Base-by-base conservation (phyloP, 169 alveolate genomes). In the Amoebophrya sp. region DNA sequence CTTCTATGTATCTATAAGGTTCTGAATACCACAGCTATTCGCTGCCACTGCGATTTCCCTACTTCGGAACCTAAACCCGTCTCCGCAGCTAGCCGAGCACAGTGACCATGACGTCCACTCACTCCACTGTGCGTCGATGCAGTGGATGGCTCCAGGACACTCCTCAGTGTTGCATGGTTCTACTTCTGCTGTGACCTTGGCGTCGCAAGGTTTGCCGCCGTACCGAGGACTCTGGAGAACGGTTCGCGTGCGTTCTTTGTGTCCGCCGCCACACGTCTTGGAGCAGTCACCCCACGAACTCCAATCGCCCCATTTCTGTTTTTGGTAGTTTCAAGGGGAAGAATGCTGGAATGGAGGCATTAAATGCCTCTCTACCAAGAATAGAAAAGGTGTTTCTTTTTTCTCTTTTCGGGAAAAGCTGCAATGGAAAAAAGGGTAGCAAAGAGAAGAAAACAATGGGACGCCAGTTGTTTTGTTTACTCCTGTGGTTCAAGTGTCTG, bases 51-150 rank as follows among this genome's bases (percentile, higher is more conserved):
- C 83, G 26, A 65, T 26, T 36, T 65, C 83, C 18, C 83, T 29
- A 18, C 38, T 65, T 29, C 83, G 83, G 26, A 26, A 65, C 83
- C 26, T 29, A 18, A 65, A 65, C 33, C 83, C 83, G 83, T 65
- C 83, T 29, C 83, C 83, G 26, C 83, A 65, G 83, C 83, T 65
- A 6, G 83, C 83, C 38, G 83, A 65, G n/a, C 83, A 65, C 38
- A 65, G 83, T 6, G 83, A 65, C 3, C 1, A 65, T 6, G 18
- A 29, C 12, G 83, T 26, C 83, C 83, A 65, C 2, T 65, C 83
- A 0, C 38, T 26, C 83, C 83, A 65, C 2, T 6, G 10, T 26
- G 33, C 83, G 33, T 65, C 83, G 36, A 65, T 36, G 26, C 83
- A 65, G 83, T 65, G 83, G 2, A 65, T 29, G 3, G 83, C 83